phyloP scores from a whole-genome alignment of 1,139 yeast genomes.

The Diutina rugosa region DNA sequence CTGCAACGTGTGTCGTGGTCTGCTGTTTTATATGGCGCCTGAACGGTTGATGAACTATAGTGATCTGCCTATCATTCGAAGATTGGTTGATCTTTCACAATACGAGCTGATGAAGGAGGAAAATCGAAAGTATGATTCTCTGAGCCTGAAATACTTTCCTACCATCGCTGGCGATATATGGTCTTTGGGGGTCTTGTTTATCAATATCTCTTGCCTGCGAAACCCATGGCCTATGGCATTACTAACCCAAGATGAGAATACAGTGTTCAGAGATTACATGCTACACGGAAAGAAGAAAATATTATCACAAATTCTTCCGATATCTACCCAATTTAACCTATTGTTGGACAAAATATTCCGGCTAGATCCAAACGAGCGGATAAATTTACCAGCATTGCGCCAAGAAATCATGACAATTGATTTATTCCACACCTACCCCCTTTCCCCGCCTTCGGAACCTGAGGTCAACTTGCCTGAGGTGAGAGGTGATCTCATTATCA shows the following conservation, averaged over 20 bases:
- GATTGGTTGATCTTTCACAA: constrained; percentile 18
- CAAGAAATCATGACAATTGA: constrained; percentile 26
- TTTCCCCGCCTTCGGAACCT: constrained; percentile 1
- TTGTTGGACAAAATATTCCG: constrained; percentile 44
- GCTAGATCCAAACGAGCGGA: constrained; percentile 54
- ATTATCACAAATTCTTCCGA: constrained; percentile 42
- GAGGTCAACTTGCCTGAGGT: not conserved
- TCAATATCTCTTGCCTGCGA: constrained; percentile 71
- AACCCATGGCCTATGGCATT: constrained; percentile 90
- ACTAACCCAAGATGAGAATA: constrained; percentile 26
- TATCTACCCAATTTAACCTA: constrained; percentile 45
- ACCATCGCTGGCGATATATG: constrained; percentile 76
- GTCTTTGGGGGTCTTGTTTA: constrained; percentile 75
- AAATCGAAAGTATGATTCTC: constrained; percentile 5
- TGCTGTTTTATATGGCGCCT: constrained; percentile 89
- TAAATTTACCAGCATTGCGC: constrained; percentile 35
- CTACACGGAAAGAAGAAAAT: constrained; percentile 15
- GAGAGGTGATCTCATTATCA: not conserved
- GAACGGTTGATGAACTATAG: constrained; percentile 51
- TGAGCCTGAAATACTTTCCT: constrained; percentile 33
- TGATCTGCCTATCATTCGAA: constrained; percentile 16
- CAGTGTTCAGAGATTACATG: constrained; percentile 36
- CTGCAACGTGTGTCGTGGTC: constrained; percentile 74
- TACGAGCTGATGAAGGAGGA: constrained; percentile 10
- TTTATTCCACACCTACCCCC: constrained; percentile 17